A percentile compares a stretch with the other conserved stretches of the same genome.
phyloP scores from a whole-genome alignment of 495 filamentous ascomycete genomes.

The Chlorociboria aeruginascens region DNA sequence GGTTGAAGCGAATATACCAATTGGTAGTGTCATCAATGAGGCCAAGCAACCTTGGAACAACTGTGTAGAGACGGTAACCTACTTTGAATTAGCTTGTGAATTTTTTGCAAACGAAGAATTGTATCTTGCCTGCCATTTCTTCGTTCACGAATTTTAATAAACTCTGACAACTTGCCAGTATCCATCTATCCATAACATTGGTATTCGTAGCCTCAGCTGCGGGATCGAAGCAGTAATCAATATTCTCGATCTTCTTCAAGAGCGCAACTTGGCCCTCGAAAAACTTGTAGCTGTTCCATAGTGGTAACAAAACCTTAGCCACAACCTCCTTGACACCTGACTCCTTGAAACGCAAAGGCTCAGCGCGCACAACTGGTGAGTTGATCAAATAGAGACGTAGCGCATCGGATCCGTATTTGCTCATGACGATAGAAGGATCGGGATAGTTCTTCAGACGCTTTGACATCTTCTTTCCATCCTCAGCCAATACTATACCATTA shows the following conservation, averaged over 20 bases:
- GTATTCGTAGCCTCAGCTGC: slow-evolving; percentile 59
- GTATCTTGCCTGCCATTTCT: slow-evolving; percentile 67
- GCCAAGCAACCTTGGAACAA: slow-evolving; percentile 76
- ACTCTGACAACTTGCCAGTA: slow-evolving; percentile 85
- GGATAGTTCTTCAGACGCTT: slow-evolving; percentile 97
- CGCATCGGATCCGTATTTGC: slow-evolving; percentile 86
- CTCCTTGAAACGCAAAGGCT: slow-evolving; percentile 88
- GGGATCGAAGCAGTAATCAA: slow-evolving; percentile 73
- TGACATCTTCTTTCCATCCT: slow-evolving; percentile 99
- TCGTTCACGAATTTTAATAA: slow-evolving; percentile 86
- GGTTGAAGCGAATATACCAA: slow-evolving; percentile 99
- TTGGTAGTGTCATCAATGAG: slow-evolving; percentile 95
- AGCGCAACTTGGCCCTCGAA: slow-evolving; percentile 92
- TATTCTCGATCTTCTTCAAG: slow-evolving; percentile 74
- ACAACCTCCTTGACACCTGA: slow-evolving; percentile 91
- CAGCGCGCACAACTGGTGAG: slow-evolving; percentile 88
- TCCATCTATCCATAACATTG: slow-evolving; percentile 97
- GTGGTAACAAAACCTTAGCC: slow-evolving; percentile 79
- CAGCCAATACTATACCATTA: slow-evolving; percentile 89
- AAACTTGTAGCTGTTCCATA: slow-evolving; percentile 98
- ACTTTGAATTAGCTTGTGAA: neutral
- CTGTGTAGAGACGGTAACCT: slow-evolving; percentile 83
- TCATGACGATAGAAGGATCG: slow-evolving; percentile 74
- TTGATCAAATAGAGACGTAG: slow-evolving; percentile 94
- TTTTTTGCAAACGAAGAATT: neutral